A percentile compares a stretch with the other conserved stretches of the same genome.
Evolutionary conservation across 2,329 filamentous ascomycete species (phyloP).

Genomic region (Fusarium siculi): DNA sequence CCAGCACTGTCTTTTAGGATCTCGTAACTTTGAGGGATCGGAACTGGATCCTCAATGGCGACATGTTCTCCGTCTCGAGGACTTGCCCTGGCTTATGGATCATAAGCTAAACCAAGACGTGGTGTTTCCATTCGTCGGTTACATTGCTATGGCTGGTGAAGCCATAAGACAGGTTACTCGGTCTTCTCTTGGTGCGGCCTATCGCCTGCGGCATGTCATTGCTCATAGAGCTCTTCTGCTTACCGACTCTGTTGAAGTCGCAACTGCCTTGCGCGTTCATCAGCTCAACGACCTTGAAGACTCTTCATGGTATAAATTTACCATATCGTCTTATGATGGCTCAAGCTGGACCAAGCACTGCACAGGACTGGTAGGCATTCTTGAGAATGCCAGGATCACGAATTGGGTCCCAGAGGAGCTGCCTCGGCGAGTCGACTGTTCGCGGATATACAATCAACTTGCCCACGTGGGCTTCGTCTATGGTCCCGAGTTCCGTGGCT

Average conservation of each 20-base stretch:
- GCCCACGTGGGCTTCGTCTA: constrained; percentile 2
- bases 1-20: constrained; percentile 54
- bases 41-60: constrained; percentile 42
- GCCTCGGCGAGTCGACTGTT: neutral
- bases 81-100: constrained; percentile 52
- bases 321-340: constrained; percentile 10
- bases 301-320: constrained; percentile 23
- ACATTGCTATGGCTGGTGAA: constrained; percentile 58
- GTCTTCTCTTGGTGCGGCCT: neutral
- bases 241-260: neutral
- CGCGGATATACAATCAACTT: neutral
- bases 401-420: neutral
- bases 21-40: constrained; percentile 31
- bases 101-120: constrained; percentile 46
- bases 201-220: constrained; percentile 8
- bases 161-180: constrained; percentile 38
- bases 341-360: constrained; percentile 25
- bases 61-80: constrained; percentile 37
- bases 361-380: constrained; percentile 12
- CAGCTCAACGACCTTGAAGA: constrained; percentile 13
- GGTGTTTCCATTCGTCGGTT: constrained; percentile 39
- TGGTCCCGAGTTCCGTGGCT: neutral
- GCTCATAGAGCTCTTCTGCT: constrained; percentile 1
- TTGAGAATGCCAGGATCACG: neutral
- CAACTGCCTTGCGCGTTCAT: constrained; percentile 6